phyloP scores from a whole-genome alignment of 2,329 filamentous ascomycete genomes.

The Ciborinia camelliae region DNA sequence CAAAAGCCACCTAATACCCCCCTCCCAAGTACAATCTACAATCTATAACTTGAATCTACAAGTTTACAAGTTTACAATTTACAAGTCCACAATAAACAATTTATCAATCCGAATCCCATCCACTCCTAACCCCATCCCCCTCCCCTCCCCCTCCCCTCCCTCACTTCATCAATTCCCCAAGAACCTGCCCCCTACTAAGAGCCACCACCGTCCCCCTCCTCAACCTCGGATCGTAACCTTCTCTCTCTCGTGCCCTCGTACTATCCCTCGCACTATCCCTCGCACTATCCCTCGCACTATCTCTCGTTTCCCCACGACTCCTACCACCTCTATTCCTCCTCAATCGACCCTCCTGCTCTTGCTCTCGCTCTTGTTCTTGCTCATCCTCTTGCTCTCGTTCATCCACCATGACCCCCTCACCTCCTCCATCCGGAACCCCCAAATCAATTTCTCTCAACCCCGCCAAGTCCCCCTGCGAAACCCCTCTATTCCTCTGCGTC shows the following conservation, averaged over 20 bases:
- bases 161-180: not conserved
- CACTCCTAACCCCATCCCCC: not conserved
- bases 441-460: constrained; percentile 27
- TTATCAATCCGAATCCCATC: not conserved
- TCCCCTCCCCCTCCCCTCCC: not conserved
- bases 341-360: too few species aligned
- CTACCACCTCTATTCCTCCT: not conserved
- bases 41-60: too few species aligned
- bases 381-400: too few species aligned
- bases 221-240: constrained; percentile 11
- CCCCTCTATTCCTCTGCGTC: constrained; percentile 20
- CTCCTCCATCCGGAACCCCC: constrained; percentile 22
- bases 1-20: too few species aligned
- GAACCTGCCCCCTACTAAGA: not conserved
- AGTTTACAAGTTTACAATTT: too few species aligned
- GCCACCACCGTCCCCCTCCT: constrained; percentile 12
- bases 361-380: too few species aligned
- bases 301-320: not conserved
- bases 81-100: too few species aligned
- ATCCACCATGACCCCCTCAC: constrained; percentile 17
- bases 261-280: not conserved
- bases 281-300: not conserved
- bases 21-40: too few species aligned
- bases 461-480: constrained; percentile 26
- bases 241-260: not conserved